Evolutionary conservation across 768 basidiomycete genomes (phyloP), one percentile per base, ranked within the genome.

Genomic region (Paxillus ammoniavirescens): DNA sequence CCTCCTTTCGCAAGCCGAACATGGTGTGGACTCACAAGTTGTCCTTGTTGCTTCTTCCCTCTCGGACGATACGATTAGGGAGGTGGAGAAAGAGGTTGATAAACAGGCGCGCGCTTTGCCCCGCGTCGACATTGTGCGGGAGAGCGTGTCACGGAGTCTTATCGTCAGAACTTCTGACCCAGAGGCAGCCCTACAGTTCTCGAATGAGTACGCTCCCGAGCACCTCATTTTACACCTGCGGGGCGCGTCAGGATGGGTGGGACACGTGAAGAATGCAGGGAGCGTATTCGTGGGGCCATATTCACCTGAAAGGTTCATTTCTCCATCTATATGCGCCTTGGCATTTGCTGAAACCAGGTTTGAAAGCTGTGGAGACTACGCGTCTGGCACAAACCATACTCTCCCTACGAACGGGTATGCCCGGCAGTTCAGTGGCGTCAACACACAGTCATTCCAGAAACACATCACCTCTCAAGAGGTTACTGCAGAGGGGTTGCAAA

Each of bases 351-450:
- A 58, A 21, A 9, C 41, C 4, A 13, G 56, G 50, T 43, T 42
- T 47, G 43, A 40, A 61, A 98, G 96, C 61, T 98, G 93, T 70
- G 97, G 97, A 30, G 97, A 99, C 71, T 99, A 98, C 63, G 96
- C 96, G 6, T 98, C 96, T 0, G 97, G 97, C 17, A 98, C 97
- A 8, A 99, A 99, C 71, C 97, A 99, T 76, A 98, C 96, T 0
- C 77, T 99, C 21, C 96, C 96, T 36, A 97, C 92, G 9, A 93
- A 93, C 57, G 94, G 96, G 21, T 99, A 94, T 69, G 97, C 97
- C 21, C 86, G 93, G 47, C 97, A 98, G 68, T 99, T 95, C 76
- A 97, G 94, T 61, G 97, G 97, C 5, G 97, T 99, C 61, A 98
- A 96, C 75, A 98, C 96, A 1, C 76, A 82, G 8, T 94, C 93